Base-by-base conservation (phyloP, 257 asterid genomes). In the Verbena officinalis region DNA sequence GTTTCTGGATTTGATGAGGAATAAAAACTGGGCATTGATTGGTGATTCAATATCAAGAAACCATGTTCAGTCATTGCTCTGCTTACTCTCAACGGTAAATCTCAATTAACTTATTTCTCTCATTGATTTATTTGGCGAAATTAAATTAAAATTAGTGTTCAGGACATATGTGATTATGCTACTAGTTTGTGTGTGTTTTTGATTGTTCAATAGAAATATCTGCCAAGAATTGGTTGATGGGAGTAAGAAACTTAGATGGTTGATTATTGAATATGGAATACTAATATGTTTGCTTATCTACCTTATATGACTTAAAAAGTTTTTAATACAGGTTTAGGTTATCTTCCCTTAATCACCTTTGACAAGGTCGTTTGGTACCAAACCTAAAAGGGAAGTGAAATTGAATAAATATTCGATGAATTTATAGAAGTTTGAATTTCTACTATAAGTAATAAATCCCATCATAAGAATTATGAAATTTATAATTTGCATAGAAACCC, bases 31-130 rank as follows among this genome's bases (percentile, higher is more conserved):
- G 88, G 98, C 83, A 0, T 74, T 85, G 52, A 74, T 92, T 42
- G 98, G 98, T 13, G 97, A 92, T 77, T 92, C 97, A 14, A 83
- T 92, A 16, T 80, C 95, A 0, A 71, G 97, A 48, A 92, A 92
- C 81, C 97, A 92, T 39, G 79, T 81, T 17, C 95, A 84, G 31
- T 89, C 98, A 6, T 69, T 89, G 27, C 82, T 92, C 7, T 89
- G 98, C 77, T 38, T 76, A 7, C 95, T 92, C 54, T 89, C 96
- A 27, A 72, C 69, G 90, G 98, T 92, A 81, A 69, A 17, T 12
- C 31, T 58, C 40, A 4, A 14, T 23, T 0, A 20, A 46, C 7
- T 55, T 22, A 8, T 21, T 55, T 11, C 19, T 43, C 9, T 50
- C 4, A 5, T 52, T 39, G 20, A 30, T 49, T 39, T 16, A 36